A percentile compares a stretch with the other conserved stretches of the same genome.
These are phyloP conservation scores for Globisporangium echinulatum DNA, from an alignment of 352 stramenopile species.

Conservation along the genomic window DNA sequence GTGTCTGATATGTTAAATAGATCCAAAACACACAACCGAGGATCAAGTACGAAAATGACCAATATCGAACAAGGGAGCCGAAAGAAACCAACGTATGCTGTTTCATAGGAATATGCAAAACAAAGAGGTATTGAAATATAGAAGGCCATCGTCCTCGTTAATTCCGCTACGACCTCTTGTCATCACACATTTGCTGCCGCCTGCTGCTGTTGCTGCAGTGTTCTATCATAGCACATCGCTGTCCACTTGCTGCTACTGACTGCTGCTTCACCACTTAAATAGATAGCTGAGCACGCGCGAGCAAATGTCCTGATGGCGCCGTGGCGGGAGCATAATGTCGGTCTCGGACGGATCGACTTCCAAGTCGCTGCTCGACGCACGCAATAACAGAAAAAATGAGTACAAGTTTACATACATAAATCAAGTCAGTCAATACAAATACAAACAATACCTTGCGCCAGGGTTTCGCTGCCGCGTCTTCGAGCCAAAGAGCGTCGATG, in stretches of 20 bases:
- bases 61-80: no score
- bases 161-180: no score
- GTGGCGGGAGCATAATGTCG: conserved; percentile 79
- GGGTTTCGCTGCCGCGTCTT: conserved; percentile 36
- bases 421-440: background rate
- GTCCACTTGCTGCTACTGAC: background rate
- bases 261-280: conserved; percentile 73
- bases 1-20: no score
- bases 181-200: no score
- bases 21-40: no score
- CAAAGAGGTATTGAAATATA: no score
- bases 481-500: conserved; percentile 45
- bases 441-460: conserved; percentile 20
- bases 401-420: background rate
- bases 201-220: background rate
- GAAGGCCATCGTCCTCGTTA: no score
- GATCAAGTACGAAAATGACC: no score
- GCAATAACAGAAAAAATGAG: background rate
- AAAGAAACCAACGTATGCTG: no score
- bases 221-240: background rate
- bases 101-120: no score
- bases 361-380: conserved; percentile 27
- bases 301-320: conserved; percentile 68
- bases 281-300: conserved; percentile 74
- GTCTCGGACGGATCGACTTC: conserved; percentile 70